phyloP scores from a whole-genome alignment of 805 yeast species.

The Ogataea ramenticola region DNA sequence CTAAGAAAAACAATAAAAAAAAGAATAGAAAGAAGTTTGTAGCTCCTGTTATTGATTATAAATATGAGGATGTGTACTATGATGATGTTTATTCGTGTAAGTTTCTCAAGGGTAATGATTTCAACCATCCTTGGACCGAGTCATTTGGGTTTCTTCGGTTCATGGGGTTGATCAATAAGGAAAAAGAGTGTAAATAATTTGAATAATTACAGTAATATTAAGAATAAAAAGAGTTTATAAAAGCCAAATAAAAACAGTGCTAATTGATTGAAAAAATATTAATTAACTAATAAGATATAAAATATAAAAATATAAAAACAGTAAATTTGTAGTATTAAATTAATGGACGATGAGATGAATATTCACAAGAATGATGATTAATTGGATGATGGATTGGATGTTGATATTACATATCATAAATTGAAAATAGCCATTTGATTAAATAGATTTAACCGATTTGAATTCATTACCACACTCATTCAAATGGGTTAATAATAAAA shows the following conservation, averaged over 20 bases:
- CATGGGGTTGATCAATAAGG: not conserved
- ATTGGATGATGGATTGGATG: too few relatives aligned
- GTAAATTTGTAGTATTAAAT: not conserved
- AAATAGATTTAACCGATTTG: not conserved
- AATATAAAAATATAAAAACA: too few relatives aligned
- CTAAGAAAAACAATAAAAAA: constrained; percentile 1
- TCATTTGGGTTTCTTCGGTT: constrained; percentile 22
- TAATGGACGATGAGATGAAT: not conserved
- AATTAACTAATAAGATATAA: too few relatives aligned
- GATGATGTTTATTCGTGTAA: not conserved
- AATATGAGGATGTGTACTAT: constrained; percentile 11
- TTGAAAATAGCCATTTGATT: too few relatives aligned
- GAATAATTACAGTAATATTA: too few relatives aligned
- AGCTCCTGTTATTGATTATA: constrained; percentile 10
- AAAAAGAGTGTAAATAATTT: too few relatives aligned
- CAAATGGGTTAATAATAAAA: not conserved
- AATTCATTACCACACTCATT: constrained; percentile 1
- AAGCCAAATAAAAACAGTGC: too few relatives aligned
- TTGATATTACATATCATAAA: too few relatives aligned
- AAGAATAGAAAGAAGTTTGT: constrained; percentile 1
- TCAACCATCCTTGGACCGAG: constrained; percentile 14
- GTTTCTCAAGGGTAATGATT: constrained; percentile 6
- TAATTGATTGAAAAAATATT: too few relatives aligned
- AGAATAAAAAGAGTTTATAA: too few relatives aligned
- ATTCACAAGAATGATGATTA: not conserved